Evolutionary conservation across 2,329 filamentous ascomycete genomes (phyloP), one percentile per base, ranked within the genome.

Genomic region (Plenodomus biglobosus): DNA sequence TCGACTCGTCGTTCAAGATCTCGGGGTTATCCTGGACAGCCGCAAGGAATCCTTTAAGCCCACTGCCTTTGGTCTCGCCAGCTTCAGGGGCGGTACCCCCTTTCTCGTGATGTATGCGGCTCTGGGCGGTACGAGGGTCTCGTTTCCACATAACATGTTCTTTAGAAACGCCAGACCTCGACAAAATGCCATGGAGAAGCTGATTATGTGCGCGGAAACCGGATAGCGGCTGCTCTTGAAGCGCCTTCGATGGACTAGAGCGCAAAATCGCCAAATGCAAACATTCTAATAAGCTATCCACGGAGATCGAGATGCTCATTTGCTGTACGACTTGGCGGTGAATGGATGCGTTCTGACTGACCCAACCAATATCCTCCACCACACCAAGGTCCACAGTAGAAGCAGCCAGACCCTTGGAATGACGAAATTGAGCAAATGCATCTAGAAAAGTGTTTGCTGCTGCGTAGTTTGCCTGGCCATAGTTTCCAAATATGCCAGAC

Each of bases 301-400:
- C 34, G 6, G 6, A 6, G 6, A 36, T 7, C 6, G n/a, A 36
- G 34, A 7, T 7, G 17, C 6, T 36, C 6, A 6, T 15, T 15
- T 36, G 34, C 17, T 6, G 6, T 36, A 7, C n/a, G 34, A 15
- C 34, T 5, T 36, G 6, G 6, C n/a, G 6, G 6, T 36, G 6
- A 7, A 15, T 15, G n/a, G n/a, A 36, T 5, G 46, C 3, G n/a
- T 52, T 50, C 7, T 48, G 5, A n/a, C 24, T 15, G 3, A 76
- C 59, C 44, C 66, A 72, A 1, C 76, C 76, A 3, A 62, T 36
- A 18, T 44, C 75, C 3, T 65, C 61, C 11, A 85, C 74, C 2
- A 75, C 75, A 0, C 80, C 80, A 8, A 85, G 66, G 55, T 84
- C 76, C 1, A 85, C 37, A 0, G 39, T 32, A 1, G 68, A 0